Evolutionary conservation across 495 filamentous ascomycete genomes (phyloP).

Genomic region (Aspergillus nidulans): DNA sequence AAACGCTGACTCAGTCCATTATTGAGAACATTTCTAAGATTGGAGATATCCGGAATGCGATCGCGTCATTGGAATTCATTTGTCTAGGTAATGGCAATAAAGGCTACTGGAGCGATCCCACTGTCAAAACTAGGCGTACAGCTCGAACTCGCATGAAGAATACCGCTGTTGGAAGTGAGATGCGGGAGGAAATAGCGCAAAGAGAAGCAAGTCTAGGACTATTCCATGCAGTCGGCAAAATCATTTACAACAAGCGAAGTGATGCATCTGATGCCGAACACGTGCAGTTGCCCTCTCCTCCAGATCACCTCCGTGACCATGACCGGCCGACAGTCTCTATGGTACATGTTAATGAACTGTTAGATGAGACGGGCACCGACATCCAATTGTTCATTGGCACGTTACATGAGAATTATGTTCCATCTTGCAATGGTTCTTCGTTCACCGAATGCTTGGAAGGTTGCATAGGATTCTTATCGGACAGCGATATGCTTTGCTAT

Average conservation of each 20-base stretch:
- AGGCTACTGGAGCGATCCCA: slow-evolving; percentile 37
- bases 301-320: slow-evolving; percentile 58
- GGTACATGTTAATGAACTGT: slow-evolving; percentile 66
- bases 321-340: slow-evolving; percentile 62
- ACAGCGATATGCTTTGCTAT: slow-evolving; percentile 73
- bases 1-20: slow-evolving; percentile 64
- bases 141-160: slow-evolving; percentile 42
- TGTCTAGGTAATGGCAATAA: slow-evolving; percentile 68
- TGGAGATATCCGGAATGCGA: slow-evolving; percentile 88
- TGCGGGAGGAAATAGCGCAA: slow-evolving; percentile 69
- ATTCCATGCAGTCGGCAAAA: slow-evolving; percentile 94
- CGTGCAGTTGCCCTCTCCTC: slow-evolving; percentile 45
- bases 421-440: slow-evolving; percentile 66
- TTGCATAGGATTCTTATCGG: slow-evolving; percentile 81
- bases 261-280: slow-evolving; percentile 23
- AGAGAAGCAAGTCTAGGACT: slow-evolving; percentile 83
- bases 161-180: slow-evolving; percentile 62
- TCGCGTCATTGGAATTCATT: slow-evolving; percentile 85
- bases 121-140: slow-evolving; percentile 52
- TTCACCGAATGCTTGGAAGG: slow-evolving; percentile 62
- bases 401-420: slow-evolving; percentile 88
- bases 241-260: slow-evolving; percentile 88
- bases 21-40: slow-evolving; percentile 72
- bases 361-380: slow-evolving; percentile 88
- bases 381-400: slow-evolving; percentile 83